phyloP scores from a whole-genome alignment of 371 early-diverging fungal species.

The Cokeromyces recurvatus region DNA sequence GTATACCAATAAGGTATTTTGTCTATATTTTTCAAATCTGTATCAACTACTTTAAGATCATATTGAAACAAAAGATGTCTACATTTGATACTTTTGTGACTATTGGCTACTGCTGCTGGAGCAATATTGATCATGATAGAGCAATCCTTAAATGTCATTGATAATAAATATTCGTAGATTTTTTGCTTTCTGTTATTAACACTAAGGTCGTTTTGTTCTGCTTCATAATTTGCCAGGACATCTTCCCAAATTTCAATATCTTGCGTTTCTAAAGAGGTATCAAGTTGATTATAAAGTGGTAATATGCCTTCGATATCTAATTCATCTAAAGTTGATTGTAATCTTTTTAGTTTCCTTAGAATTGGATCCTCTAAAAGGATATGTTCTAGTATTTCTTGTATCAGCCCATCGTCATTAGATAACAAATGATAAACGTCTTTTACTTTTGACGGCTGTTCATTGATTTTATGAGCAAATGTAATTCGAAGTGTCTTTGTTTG shows the following conservation, averaged over 20 bases:
- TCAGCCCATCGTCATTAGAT: neutral
- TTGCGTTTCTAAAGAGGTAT: neutral
- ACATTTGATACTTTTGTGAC: neutral
- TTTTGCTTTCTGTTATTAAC: slow-evolving; percentile 10
- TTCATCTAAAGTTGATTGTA: slow-evolving; percentile 43
- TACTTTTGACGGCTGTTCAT: too few species aligned
- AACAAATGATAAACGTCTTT: too few species aligned
- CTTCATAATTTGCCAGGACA: slow-evolving; percentile 7
- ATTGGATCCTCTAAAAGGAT: slow-evolving; percentile 36
- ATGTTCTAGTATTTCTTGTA: slow-evolving; percentile 4
- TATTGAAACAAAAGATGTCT: slow-evolving; percentile 12
- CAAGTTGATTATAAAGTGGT: slow-evolving; percentile 11
- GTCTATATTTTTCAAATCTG: slow-evolving; percentile 42
- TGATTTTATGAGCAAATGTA: too few species aligned
- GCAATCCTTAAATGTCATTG: slow-evolving; percentile 60
- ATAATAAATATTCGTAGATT: slow-evolving; percentile 46
- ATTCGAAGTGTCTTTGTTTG: slow-evolving; percentile 31
- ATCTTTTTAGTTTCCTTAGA: slow-evolving; percentile 22
- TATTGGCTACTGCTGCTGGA: neutral
- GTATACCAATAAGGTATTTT: slow-evolving; percentile 48
- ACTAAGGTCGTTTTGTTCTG: neutral
- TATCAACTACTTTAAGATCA: slow-evolving; percentile 43
- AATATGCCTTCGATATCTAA: slow-evolving; percentile 44
- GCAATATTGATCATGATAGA: slow-evolving; percentile 43
- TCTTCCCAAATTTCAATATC: slow-evolving; percentile 24